Evolutionary conservation across 805 yeast genomes (phyloP), one percentile per base, ranked within the genome.

Genomic region (Myxozyma monticola): DNA sequence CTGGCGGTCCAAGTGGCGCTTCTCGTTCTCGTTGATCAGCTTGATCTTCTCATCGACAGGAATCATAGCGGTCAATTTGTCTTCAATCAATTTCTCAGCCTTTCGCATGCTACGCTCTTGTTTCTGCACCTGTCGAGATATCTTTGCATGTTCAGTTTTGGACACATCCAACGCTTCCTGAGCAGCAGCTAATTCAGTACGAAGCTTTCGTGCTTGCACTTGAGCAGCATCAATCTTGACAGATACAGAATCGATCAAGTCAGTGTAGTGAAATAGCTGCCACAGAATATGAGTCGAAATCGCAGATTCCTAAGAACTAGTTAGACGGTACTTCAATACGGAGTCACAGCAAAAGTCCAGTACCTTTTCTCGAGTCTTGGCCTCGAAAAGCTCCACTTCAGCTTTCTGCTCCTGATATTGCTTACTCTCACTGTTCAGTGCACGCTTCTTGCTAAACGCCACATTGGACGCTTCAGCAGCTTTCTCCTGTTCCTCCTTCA

Each of bases 351-450:
- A 20, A 14, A 43, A 9, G 28, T 78, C 60, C 8, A 74, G 67
- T 9, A 71, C 67, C 57, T 76, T 78, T 56, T 80, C 80, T 1
- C 65, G 66, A 4, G 80, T 62, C 61, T 79, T 81, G 29, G 69
- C 65, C 57, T 83, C 84, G 65, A 80, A 88, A 49, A 76, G 70
- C 50, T 81, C 85, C 41, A 85, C 84, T 64, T 88, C 93, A 4
- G 72, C 72, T 59, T 84, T 75, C 64, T 88, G 95, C 52, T 80
- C 88, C 57, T 80, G 81, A 61, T 88, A 88, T 60, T 83, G 90
- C 64, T 78, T 84, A 42, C 86, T 75, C 64, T 88, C 98, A 31
- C 82, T 78, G 58, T 79, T 84, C 37, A 83, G 73, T 33, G 83
- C 77, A 65, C 90, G 78, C 67, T 83, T 84, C 54, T 82, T 78